These are phyloP conservation scores for Saccharomycopsis selenospora DNA, from an alignment of 805 yeast genomes.

Conservation along the genomic window DNA sequence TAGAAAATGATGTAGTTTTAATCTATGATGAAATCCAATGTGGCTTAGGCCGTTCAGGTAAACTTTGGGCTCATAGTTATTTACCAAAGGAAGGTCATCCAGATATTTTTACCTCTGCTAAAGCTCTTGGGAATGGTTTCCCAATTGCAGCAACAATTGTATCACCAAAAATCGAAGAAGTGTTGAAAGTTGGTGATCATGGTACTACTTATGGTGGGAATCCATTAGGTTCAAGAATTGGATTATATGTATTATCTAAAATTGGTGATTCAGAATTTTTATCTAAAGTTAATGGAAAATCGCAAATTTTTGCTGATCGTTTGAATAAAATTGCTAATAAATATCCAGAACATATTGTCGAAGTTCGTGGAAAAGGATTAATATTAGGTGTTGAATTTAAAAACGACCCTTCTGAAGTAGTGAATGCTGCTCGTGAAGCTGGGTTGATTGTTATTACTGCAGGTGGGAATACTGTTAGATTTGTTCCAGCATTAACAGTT, in stretches of 20 bases:
- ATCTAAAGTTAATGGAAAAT: conserved; percentile 49
- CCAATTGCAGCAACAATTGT: conserved; percentile 94
- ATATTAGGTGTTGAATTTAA: conserved; percentile 76
- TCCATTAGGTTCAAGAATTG: conserved; percentile 83
- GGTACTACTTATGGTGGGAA: conserved; percentile 98
- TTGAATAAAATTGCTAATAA: conserved; percentile 44
- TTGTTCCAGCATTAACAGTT: conserved; percentile 89
- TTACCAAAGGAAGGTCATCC: conserved; percentile 82
- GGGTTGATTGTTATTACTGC: conserved; percentile 87
- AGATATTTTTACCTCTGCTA: conserved; percentile 89
- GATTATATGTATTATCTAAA: conserved; percentile 63
- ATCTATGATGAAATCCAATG: conserved; percentile 96
- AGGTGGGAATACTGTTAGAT: conserved; percentile 82
- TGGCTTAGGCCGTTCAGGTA: conserved; percentile 91
- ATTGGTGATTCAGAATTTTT: conserved; percentile 58
- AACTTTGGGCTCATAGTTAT: conserved; percentile 83
- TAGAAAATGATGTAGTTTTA: conserved; percentile 60
- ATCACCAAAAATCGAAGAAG: conserved; percentile 66
- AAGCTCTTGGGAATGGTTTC: conserved; percentile 93
- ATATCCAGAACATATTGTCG: conserved; percentile 54
- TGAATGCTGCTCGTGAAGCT: conserved; percentile 61
- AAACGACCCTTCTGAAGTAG: conserved; percentile 54
- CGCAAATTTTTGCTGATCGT: conserved; percentile 47
- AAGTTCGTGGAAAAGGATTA: conserved; percentile 83
- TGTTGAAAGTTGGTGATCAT: conserved; percentile 84